A percentile compares a stretch with the other conserved stretches of the same genome.
Conservation (phyloP, 352 stramenopile species). For the Halophytophthora polymorphica region DNA sequence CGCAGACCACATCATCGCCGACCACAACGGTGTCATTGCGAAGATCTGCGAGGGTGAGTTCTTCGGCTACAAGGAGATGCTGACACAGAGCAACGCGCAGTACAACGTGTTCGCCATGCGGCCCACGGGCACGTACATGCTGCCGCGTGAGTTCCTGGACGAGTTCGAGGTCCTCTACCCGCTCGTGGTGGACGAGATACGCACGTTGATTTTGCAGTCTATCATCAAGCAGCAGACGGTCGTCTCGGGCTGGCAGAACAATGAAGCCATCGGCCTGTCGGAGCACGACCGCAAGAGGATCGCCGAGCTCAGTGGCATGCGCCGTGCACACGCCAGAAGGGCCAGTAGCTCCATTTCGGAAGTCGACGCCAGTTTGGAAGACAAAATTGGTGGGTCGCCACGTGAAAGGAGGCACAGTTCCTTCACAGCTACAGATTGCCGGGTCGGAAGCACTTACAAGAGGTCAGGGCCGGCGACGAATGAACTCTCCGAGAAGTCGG, state of each 20-base stretch:
- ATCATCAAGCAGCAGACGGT: conserved; percentile 77
- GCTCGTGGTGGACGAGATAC: conserved; percentile 62
- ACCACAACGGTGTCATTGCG: conserved; percentile 39
- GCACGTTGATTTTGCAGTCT: conserved; percentile 65
- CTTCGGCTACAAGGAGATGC: conserved; percentile 75
- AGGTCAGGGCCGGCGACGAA: no score
- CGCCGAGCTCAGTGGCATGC: conserved; percentile 21
- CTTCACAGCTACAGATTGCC: no score
- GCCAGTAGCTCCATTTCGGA: no score
- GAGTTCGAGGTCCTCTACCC: conserved; percentile 49
- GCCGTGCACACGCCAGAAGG: conserved; percentile 2
- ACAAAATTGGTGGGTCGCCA: no score
- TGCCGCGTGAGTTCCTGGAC: conserved; percentile 61
- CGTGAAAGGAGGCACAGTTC: no score
- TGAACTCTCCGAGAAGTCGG: no score
- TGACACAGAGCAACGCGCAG: conserved; percentile 48
- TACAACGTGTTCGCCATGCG: conserved; percentile 72
- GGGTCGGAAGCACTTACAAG: no score
- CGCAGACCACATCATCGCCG: conserved; percentile 21
- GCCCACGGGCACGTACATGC: conserved; percentile 57
- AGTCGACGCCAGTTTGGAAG: no score
- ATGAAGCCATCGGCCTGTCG: conserved; percentile 62
- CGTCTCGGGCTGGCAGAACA: conserved; percentile 69
- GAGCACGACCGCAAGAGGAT: conserved; percentile 37
- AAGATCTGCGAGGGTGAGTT: conserved; percentile 75